Conservation (phyloP, 2,329 filamentous ascomycete species). For the Trichophyton simii region DNA sequence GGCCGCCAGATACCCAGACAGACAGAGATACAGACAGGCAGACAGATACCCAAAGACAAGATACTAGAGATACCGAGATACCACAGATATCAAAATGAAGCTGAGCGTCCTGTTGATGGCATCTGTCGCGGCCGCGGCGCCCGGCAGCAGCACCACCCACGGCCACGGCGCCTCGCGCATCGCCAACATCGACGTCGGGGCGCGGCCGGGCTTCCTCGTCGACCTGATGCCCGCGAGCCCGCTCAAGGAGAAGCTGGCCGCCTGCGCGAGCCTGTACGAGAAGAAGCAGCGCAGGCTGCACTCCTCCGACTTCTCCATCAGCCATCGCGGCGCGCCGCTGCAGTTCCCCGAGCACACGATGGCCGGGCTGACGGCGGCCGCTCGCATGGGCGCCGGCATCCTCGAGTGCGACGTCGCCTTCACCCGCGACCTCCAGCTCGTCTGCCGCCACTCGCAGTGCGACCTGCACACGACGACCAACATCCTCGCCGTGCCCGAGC, state of each 20-base stretch:
- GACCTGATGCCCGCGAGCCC: conserved; percentile 49
- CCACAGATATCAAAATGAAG: not conserved
- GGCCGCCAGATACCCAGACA: too few species aligned
- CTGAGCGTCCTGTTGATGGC: not conserved
- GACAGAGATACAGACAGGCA: too few species aligned
- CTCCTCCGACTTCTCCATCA: conserved; percentile 46
- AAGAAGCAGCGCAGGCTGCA: conserved; percentile 39
- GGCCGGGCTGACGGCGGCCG: conserved; percentile 48
- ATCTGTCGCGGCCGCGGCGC: not conserved
- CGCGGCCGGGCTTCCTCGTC: conserved; percentile 52
- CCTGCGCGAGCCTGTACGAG: conserved; percentile 29
- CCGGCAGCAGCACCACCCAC: not conserved
- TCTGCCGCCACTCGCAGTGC: conserved; percentile 56
- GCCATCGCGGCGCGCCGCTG: conserved; percentile 50
- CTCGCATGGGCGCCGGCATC: conserved; percentile 55
- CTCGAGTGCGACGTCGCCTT: conserved; percentile 58
- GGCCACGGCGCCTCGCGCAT: not conserved
- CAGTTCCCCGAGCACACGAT: conserved; percentile 53
- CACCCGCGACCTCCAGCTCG: conserved; percentile 52
- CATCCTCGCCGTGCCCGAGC: conserved; percentile 49
- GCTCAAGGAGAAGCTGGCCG: conserved; percentile 47
- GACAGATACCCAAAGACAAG: not conserved
- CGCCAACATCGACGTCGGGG: conserved; percentile 45
- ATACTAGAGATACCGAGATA: not conserved
- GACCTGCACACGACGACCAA: conserved; percentile 58